Evolutionary conservation across 2,329 filamentous ascomycete species (phyloP).

Genomic region (Fusarium sp.): DNA sequence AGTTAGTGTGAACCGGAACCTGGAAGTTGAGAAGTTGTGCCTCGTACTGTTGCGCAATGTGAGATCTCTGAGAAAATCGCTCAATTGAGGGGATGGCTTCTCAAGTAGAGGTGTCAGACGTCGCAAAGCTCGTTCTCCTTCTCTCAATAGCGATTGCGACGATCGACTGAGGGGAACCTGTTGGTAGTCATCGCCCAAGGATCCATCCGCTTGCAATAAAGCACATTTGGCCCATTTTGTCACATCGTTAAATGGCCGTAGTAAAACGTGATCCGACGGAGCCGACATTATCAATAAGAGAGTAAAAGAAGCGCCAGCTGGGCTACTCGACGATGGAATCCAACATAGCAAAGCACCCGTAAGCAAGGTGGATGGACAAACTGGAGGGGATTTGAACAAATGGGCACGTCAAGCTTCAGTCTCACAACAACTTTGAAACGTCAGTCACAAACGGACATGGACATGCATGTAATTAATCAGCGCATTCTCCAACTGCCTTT

Average conservation of each 20-base stretch:
- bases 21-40: neutral
- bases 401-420: neutral
- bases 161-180: constrained; percentile 50
- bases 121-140: constrained; percentile 53
- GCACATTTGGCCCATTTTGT: constrained; percentile 55
- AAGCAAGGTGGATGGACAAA: neutral
- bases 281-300: constrained; percentile 5
- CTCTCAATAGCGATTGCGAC: constrained; percentile 46
- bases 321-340: neutral
- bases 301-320: neutral
- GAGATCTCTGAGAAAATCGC: constrained; percentile 20
- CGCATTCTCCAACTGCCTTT: neutral
- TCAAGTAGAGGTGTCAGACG: constrained; percentile 48
- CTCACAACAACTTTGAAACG: neutral
- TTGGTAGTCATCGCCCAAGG: constrained; percentile 36
- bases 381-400: neutral
- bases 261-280: constrained; percentile 12
- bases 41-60: constrained; percentile 54
- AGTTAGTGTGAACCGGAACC: neutral
- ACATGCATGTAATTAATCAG: neutral
- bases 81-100: constrained; percentile 17
- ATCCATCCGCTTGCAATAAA: constrained; percentile 47
- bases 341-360: neutral
- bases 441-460: neutral
- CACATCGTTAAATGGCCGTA: constrained; percentile 56